A percentile compares a stretch with the other conserved stretches of the same genome.
phyloP scores from a whole-genome alignment of 495 filamentous ascomycete genomes.

The Trichoderma virens region DNA sequence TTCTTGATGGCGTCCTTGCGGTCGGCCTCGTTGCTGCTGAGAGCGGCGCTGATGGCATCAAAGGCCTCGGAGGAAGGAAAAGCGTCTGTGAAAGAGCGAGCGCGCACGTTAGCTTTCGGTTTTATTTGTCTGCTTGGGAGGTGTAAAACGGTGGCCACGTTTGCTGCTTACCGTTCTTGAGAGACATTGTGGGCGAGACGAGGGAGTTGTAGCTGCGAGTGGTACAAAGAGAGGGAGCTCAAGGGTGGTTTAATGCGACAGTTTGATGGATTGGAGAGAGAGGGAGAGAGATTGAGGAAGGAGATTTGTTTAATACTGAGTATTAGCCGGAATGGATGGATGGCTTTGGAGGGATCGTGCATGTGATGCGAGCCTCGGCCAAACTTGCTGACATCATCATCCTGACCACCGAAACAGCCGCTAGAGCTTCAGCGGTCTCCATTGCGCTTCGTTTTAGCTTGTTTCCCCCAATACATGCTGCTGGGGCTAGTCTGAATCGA shows the following conservation, averaged over 20 bases:
- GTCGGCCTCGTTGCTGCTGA: slow-evolving; percentile 60
- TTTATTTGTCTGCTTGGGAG: too few relatives aligned
- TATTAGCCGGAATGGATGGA: slow-evolving; percentile 5
- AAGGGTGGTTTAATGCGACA: slow-evolving; percentile 18
- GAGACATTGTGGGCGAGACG: slow-evolving; percentile 55
- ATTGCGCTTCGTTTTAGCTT: too few relatives aligned
- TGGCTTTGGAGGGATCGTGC: neutral
- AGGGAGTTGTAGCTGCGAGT: slow-evolving; percentile 10
- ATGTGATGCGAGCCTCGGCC: slow-evolving; percentile 11
- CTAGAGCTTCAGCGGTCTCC: too few relatives aligned
- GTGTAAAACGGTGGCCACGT: too few relatives aligned
- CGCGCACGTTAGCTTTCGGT: neutral
- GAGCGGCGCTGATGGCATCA: slow-evolving; percentile 72
- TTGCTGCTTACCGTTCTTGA: slow-evolving; percentile 60
- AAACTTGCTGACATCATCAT: slow-evolving; percentile 5
- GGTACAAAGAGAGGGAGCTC: slow-evolving; percentile 4
- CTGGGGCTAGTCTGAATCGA: too few relatives aligned
- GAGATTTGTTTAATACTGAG: neutral
- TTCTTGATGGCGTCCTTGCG: slow-evolving; percentile 82
- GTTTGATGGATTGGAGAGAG: slow-evolving; percentile 12
- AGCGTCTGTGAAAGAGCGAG: slow-evolving; percentile 45
- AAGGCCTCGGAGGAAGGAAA: slow-evolving; percentile 91
- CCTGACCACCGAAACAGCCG: neutral
- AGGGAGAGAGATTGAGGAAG: neutral
- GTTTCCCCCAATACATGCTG: too few relatives aligned